Base-by-base conservation (phyloP, 495 filamentous ascomycete genomes). In the Diplogelasinospora grovesii region DNA sequence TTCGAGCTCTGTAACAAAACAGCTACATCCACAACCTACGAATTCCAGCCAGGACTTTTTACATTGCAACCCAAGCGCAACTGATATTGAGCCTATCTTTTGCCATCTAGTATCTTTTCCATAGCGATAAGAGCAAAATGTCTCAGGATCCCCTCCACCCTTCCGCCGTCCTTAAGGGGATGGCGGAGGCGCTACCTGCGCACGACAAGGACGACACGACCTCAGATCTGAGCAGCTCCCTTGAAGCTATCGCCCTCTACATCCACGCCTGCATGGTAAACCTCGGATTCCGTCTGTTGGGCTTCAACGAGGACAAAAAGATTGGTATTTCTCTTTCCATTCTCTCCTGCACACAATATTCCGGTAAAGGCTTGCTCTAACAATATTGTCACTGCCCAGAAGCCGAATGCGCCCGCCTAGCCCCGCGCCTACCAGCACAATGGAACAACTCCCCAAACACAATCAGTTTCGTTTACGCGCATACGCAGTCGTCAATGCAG, bases 241-340 rank as follows among this genome's bases (percentile, higher is more conserved):
- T 83, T 60, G 93, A 97, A 64, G 87, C 85, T 28, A 65, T 95
- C 44, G 87, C 88, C 8, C 75, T 97, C 26, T 81, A 92, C 49
- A 70, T 77, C 27, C 90, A 98, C 59, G 86, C 86, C 20, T 85
- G 80, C 53, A 85, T 97, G 82, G 50, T 73, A 20, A 78, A 81
- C 4, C 76, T 90, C 8, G 86, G 79, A 31, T 97, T 96, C 60
- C 73, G 85, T 31, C 68, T 97, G 6, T 59, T 89, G 15, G 89
- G 89, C 1, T 82, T 95, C 14, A 73, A 81, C 13, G 88, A 97
- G 59, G 86, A 90, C 16, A 36, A 25, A 75, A 74, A 66, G 21
- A 73, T 82, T 40, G 71, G 83, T 84, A 64, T 36, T 56, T 39
- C 9, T 3, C 41, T n/a, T 8, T 38, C 10, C 11, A 15, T 36